Conservation (phyloP, 352 stramenopile species). For the Phytopythium sindhum region DNA sequence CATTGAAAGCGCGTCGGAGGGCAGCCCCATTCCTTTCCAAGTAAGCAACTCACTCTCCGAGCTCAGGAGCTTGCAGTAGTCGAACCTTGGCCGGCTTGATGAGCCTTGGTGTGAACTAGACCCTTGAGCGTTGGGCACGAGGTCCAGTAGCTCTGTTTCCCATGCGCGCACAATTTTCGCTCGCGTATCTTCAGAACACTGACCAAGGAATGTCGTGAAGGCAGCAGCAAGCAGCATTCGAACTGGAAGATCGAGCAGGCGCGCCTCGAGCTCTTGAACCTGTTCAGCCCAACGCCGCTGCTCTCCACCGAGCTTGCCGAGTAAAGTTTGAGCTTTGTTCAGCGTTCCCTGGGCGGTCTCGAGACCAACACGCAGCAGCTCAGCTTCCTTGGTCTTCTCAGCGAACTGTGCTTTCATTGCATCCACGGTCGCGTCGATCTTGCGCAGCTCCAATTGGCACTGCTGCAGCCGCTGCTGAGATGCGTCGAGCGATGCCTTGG, state of each 20-base stretch:
- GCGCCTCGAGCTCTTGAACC: conserved; percentile 78
- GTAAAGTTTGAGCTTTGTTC: conserved; percentile 88
- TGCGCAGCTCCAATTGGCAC: conserved; percentile 90
- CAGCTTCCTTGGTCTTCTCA: conserved; percentile 91
- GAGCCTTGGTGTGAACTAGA: conserved; percentile 13
- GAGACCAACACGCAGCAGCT: conserved; percentile 86
- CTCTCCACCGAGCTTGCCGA: conserved; percentile 91
- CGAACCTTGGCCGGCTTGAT: conserved; percentile 34
- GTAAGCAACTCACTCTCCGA: conserved; percentile 91
- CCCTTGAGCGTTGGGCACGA: conserved; percentile 2
- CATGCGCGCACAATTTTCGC: conserved; percentile 73
- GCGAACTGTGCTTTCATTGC: conserved; percentile 92
- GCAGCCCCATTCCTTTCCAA: conserved; percentile 92
- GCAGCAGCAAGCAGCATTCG: conserved; percentile 90
- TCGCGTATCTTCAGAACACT: conserved; percentile 87
- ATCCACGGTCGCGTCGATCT: conserved; percentile 87
- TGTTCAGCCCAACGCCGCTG: conserved; percentile 90
- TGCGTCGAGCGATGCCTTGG: conserved; percentile 82
- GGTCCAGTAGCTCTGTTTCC: conserved; percentile 64
- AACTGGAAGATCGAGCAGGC: conserved; percentile 81
- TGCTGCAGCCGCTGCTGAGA: conserved; percentile 84
- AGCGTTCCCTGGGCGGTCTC: conserved; percentile 88
- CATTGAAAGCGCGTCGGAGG: conserved; percentile 91
- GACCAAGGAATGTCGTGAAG: conserved; percentile 93
- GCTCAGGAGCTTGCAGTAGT: conserved; percentile 87